Conservation (phyloP, 352 stramenopile species). For the Phytophthora pisi region DNA sequence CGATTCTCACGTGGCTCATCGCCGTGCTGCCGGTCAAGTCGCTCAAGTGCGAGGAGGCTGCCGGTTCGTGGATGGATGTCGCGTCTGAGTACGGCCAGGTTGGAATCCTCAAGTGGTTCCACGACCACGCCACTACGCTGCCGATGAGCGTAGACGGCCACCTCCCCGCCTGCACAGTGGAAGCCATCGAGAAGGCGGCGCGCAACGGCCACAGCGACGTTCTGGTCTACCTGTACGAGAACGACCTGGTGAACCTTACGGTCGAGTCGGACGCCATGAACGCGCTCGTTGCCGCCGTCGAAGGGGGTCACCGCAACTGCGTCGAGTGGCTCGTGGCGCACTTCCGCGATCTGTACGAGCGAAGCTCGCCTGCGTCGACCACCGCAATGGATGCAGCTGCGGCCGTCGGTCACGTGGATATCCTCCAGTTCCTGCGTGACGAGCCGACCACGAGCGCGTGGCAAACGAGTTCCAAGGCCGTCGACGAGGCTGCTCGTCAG, state of each 20-base stretch:
- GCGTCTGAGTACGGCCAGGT: constrained; percentile 71
- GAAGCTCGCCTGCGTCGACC: constrained; percentile 37
- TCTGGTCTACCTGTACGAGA: constrained; percentile 58
- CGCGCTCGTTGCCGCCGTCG: constrained; percentile 57
- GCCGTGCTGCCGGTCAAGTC: constrained; percentile 60
- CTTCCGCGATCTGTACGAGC: constrained; percentile 47
- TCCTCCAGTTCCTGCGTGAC: constrained; percentile 57
- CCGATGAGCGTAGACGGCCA: constrained; percentile 63
- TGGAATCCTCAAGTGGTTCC: constrained; percentile 69
- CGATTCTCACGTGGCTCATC: constrained; percentile 70
- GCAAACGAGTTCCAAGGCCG: constrained; percentile 60
- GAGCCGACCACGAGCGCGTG: constrained; percentile 45
- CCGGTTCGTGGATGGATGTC: constrained; percentile 77
- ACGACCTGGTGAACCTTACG: constrained; percentile 56
- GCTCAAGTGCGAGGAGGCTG: constrained; percentile 68
- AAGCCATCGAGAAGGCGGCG: constrained; percentile 69
- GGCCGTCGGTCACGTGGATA: constrained; percentile 54
- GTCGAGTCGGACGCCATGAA: constrained; percentile 57
- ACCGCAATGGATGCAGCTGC: constrained; percentile 62
- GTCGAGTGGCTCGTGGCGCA: constrained; percentile 64
- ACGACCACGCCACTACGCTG: constrained; percentile 59
- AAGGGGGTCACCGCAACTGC: constrained; percentile 55
- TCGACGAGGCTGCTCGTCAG: constrained; percentile 60
- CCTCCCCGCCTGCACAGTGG: constrained; percentile 50
- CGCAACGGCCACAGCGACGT: constrained; percentile 68